Conservation (phyloP, 192 early-diverging fungal species). For the Thoreauomyces humboldtii region DNA sequence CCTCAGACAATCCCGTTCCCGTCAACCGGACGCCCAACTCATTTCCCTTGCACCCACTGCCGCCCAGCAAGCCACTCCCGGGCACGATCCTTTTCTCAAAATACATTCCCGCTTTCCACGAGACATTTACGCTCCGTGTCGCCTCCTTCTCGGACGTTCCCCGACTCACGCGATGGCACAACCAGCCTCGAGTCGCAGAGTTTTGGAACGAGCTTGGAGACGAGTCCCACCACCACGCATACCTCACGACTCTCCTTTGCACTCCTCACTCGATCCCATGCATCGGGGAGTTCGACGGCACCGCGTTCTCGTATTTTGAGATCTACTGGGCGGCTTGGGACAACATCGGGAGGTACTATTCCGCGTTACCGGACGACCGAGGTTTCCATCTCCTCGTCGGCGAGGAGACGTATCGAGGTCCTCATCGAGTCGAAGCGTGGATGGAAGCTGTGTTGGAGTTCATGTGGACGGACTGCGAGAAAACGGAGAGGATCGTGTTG, state of each 20-base stretch:
- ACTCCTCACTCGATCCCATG: constrained; percentile 21
- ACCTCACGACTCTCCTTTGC: not conserved
- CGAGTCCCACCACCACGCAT: constrained; percentile 8
- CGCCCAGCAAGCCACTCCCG: constrained; percentile 5
- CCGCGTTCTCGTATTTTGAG: constrained; percentile 34
- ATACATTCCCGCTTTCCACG: constrained; percentile 3
- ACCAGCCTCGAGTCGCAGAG: constrained; percentile 8
- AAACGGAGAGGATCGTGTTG: constrained; percentile 8
- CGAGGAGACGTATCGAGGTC: constrained; percentile 15
- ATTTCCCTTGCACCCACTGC: not conserved
- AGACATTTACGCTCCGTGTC: constrained; percentile 19
- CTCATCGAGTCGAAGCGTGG: constrained; percentile 22
- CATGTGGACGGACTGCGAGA: constrained; percentile 6
- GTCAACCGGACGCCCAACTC: no score
- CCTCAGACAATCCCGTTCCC: no score
- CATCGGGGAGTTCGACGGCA: constrained; percentile 14
- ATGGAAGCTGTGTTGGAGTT: constrained; percentile 1
- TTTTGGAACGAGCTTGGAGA: constrained; percentile 18
- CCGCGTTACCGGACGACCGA: constrained; percentile 6
- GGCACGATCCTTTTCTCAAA: constrained; percentile 22
- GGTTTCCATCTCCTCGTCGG: constrained; percentile 13
- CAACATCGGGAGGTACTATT: constrained; percentile 7
- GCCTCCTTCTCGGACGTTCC: constrained; percentile 2
- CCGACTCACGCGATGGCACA: constrained; percentile 18
- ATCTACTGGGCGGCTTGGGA: constrained; percentile 23